A percentile compares a stretch with the other conserved stretches of the same genome.
Evolutionary conservation across 2,329 filamentous ascomycete genomes (phyloP).

Genomic region (Exophiala sideris): DNA sequence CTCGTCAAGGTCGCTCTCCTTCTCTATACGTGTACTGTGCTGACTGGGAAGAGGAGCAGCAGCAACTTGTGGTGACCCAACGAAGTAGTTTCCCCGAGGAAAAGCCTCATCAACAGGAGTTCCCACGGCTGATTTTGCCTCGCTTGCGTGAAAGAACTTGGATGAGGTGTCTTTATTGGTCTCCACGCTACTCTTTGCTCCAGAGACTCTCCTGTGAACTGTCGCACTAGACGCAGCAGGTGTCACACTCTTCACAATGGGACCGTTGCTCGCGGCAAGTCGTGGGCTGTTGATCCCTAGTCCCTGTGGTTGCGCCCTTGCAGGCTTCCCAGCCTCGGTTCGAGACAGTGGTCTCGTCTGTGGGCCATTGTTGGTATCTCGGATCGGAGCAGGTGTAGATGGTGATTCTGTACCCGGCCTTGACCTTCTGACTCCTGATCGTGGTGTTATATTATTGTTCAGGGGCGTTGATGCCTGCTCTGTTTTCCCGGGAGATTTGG

Average conservation of each 20-base stretch:
- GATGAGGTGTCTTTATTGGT: slow-evolving; percentile 38
- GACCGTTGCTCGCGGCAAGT: slow-evolving; percentile 12
- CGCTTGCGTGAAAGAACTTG: slow-evolving; percentile 92
- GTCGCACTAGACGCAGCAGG: slow-evolving; percentile 14
- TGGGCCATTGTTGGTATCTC: slow-evolving; percentile 6
- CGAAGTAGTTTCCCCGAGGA: slow-evolving; percentile 32
- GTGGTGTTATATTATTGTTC: slow-evolving; percentile 70
- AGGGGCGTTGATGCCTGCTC: slow-evolving; percentile 56
- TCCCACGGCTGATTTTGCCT: slow-evolving; percentile 56
- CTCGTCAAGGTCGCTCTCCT: slow-evolving; percentile 43
- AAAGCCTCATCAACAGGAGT: slow-evolving; percentile 30
- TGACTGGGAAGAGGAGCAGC: background rate
- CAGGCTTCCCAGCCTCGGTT: slow-evolving; percentile 27
- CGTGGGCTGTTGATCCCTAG: slow-evolving; percentile 16
- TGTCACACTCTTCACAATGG: slow-evolving; percentile 7
- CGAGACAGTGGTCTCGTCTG: slow-evolving; percentile 7
- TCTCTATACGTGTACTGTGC: slow-evolving; percentile 27
- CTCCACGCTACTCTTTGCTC: slow-evolving; percentile 38
- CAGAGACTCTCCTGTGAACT: slow-evolving; percentile 30
- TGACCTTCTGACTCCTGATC: slow-evolving; percentile 69
- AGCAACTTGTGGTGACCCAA: slow-evolving; percentile 12
- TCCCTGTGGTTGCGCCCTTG: slow-evolving; percentile 4
- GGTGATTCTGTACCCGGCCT: slow-evolving; percentile 64
- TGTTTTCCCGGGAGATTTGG: slow-evolving; percentile 23
- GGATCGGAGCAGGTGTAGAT: slow-evolving; percentile 47